Percentiles rank a stretch among this genome's conserved stretches.
Conservation (phyloP, 257 asterid genomes). For the Jacaranda copaia region DNA sequence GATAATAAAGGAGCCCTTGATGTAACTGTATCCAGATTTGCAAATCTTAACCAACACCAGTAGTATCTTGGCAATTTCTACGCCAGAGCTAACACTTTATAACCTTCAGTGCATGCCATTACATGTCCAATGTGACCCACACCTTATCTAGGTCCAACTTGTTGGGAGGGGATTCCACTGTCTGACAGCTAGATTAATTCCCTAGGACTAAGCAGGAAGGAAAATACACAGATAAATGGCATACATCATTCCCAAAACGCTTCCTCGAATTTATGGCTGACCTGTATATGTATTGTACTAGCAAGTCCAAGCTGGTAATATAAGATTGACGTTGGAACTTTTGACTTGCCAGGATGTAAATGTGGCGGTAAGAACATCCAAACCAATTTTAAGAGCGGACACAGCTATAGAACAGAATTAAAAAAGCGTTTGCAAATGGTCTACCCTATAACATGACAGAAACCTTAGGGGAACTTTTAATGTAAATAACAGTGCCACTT, state of each 20-base stretch:
- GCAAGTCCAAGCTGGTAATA: not conserved
- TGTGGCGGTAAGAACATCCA: not conserved
- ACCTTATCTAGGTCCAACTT: not conserved
- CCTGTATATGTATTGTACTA: not conserved
- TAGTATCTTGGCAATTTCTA: not conserved
- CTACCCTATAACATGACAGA: not conserved
- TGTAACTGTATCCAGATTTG: not conserved
- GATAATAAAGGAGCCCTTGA: not conserved
- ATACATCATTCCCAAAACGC: too few species aligned
- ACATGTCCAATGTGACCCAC: not conserved
- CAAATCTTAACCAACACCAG: not conserved
- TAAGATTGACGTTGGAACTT: not conserved
- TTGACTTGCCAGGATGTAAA: not conserved
- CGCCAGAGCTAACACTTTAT: not conserved
- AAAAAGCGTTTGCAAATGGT: not conserved
- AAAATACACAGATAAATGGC: too few species aligned
- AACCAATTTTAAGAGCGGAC: constrained; percentile 1
- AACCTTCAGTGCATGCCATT: not conserved
- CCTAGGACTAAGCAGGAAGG: too few species aligned
- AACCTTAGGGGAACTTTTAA: not conserved
- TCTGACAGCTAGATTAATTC: too few species aligned
- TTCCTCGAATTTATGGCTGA: not conserved
- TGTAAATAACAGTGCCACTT: not conserved
- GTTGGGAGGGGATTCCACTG: too few species aligned
- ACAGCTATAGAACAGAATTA: constrained; percentile 1